Evolutionary conservation across 2,329 filamentous ascomycete species (phyloP).

Genomic region (Ascomycota sp.): DNA sequence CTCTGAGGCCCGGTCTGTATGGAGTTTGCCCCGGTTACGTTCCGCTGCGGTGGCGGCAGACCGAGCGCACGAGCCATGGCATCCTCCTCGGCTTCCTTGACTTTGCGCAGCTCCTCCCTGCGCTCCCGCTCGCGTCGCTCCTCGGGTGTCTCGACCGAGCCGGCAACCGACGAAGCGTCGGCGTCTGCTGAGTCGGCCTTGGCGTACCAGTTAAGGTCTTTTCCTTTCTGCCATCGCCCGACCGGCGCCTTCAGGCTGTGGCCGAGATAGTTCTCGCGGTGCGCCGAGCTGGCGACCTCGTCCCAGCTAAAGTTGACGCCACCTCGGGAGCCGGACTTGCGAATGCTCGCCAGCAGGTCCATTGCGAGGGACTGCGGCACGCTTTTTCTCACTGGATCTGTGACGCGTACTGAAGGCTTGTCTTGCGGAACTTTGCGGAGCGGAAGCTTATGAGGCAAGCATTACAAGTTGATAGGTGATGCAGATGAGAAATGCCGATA

Average conservation of each 20-base stretch:
- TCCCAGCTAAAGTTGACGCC: slow-evolving; percentile 95
- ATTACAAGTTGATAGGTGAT: too few relatives aligned
- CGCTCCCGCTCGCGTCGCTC: slow-evolving; percentile 37
- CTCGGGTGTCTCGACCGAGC: slow-evolving; percentile 33
- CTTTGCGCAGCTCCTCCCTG: slow-evolving; percentile 52
- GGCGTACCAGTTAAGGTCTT: slow-evolving; percentile 41
- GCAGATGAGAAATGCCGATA: too few relatives aligned
- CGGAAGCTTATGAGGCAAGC: too few relatives aligned
- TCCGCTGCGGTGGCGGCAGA: slow-evolving; percentile 42
- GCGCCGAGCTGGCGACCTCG: slow-evolving; percentile 64
- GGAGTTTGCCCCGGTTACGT: slow-evolving; percentile 41
- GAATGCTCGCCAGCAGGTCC: slow-evolving; percentile 83
- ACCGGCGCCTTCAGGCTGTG: slow-evolving; percentile 84
- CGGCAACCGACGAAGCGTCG: slow-evolving; percentile 19
- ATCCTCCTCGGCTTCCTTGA: slow-evolving; percentile 86
- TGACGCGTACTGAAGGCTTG: too few relatives aligned
- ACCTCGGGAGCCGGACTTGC: slow-evolving; percentile 75
- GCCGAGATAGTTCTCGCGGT: slow-evolving; percentile 76
- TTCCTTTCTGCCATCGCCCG: slow-evolving; percentile 72
- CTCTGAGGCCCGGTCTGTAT: slow-evolving; percentile 32
- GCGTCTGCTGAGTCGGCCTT: slow-evolving; percentile 24
- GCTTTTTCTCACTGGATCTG: too few relatives aligned
- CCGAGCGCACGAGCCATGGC: slow-evolving; percentile 68
- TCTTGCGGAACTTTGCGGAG: too few relatives aligned
- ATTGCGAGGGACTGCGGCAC: slow-evolving; percentile 22